phyloP scores from a whole-genome alignment of 768 basidiomycete species.

The Crassisporium funariophilum region DNA sequence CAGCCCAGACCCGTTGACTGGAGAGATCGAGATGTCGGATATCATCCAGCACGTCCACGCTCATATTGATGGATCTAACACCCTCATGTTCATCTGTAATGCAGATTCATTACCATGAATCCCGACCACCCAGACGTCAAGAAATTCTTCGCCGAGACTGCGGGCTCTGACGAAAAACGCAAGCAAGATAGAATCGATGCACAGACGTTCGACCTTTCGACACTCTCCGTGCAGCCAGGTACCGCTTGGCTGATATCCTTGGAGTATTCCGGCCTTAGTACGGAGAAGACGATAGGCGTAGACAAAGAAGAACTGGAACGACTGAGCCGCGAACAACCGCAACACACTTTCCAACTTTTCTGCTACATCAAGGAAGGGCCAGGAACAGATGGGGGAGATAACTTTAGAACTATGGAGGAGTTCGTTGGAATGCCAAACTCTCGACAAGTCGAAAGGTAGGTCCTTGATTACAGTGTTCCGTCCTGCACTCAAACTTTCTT shows the following conservation, averaged over 20 bases:
- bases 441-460: conserved; percentile 7
- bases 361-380: conserved; percentile 9
- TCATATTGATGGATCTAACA: not conserved
- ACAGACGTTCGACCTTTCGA: conserved; percentile 32
- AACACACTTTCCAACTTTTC: conserved; percentile 6
- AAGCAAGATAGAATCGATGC: conserved; percentile 26
- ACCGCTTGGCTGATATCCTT: conserved; percentile 5
- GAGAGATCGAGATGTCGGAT: not conserved
- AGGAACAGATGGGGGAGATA: conserved; percentile 1
- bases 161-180: conserved; percentile 25
- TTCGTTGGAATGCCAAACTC: conserved; percentile 11
- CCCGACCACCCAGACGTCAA: conserved; percentile 19
- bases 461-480: not conserved
- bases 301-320: not conserved
- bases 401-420: conserved; percentile 10
- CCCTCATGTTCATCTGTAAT: not conserved
- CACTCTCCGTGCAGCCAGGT: conserved; percentile 3
- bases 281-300: conserved; percentile 4
- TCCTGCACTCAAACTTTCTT: not conserved
- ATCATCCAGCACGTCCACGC: not conserved
- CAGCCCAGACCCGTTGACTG: not conserved
- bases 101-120: not conserved
- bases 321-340: not conserved
- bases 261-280: conserved; percentile 7
- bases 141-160: conserved; percentile 2